Percentiles rank a stretch among this genome's conserved stretches.
Conservation (phyloP, 2,329 filamentous ascomycete species). For the Ilyonectria destructans region DNA sequence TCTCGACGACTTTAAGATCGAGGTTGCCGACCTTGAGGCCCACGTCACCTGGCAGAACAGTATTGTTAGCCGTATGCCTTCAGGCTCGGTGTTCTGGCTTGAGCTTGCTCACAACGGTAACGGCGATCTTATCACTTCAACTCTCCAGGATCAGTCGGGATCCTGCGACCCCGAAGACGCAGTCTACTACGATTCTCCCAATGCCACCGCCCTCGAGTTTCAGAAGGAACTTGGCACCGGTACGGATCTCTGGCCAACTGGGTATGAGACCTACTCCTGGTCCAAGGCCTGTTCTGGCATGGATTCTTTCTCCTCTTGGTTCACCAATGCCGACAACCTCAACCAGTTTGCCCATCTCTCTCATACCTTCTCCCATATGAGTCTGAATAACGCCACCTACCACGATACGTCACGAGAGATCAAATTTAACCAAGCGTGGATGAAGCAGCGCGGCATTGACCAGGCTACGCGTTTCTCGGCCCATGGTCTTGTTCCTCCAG, state of each 20-base stretch:
- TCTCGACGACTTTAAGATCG: conserved; percentile 35
- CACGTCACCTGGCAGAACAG: conserved; percentile 36
- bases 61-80: conserved; percentile 34
- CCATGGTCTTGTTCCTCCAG: conserved; percentile 35
- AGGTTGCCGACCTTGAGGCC: conserved; percentile 31
- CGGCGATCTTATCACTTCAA: conserved; percentile 35
- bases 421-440: conserved; percentile 40
- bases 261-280: conserved; percentile 17
- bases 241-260: conserved; percentile 18
- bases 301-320: conserved; percentile 39
- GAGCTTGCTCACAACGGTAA: conserved; percentile 41
- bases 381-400: conserved; percentile 40
- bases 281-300: conserved; percentile 35
- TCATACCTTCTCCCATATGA: conserved; percentile 40
- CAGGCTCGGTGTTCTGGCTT: conserved; percentile 32
- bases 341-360: conserved; percentile 40
- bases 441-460: conserved; percentile 40
- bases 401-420: conserved; percentile 37
- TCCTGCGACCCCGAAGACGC: conserved; percentile 25
- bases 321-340: conserved; percentile 31
- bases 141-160: background rate
- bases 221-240: conserved; percentile 31
- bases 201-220: conserved; percentile 35
- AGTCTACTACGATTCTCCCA: conserved; percentile 31
- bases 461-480: conserved; percentile 33